Base-by-base conservation (phyloP, 1,284 basidiomycete genomes). In the Cryptococcus wingfieldii region DNA sequence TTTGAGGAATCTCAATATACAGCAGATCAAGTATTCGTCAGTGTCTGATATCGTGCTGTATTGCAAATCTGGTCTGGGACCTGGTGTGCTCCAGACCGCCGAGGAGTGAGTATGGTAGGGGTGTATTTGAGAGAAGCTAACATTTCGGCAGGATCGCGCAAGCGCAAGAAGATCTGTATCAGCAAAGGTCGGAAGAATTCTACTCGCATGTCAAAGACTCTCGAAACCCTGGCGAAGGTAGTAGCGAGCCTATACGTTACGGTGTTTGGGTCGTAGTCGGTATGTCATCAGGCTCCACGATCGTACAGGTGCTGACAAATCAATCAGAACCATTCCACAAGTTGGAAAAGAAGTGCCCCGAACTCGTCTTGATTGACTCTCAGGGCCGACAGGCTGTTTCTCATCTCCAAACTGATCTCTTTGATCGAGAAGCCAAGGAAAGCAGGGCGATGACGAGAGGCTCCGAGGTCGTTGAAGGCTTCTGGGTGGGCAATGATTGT, bases 31-130 rank as follows among this genome's bases (percentile, higher is more conserved):
- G 65, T 93, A 92, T 69, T 86, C 90, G 0, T 88, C 89, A 2
- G 81, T 96, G 41, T 91, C 89, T 48, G 92, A 96, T 71, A 84
- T 96, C 59, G 84, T 94, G 59, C 79, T 95, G 47, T 95, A 94
- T 76, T 88, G 87, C n/a, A 81, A 80, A 67, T 71, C 83, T 38
- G 78, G 74, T 1, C 61, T 69, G 5, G 62, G 63, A 9, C 58
- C 65, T 12, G 74, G 71, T 4, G 59, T 80, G 45, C 68, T 83
- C 13, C 68, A 81, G 14, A 80, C 83, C 14, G 84, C 87, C 3
- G 67, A 73, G 50, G 63, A 64, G 69, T 71, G 31, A 56, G 67
- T 62, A n/a, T 54, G 58, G 31, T 25, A 27, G 9, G 31, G 23
- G 18, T 12, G 23, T 27, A 13, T 34, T 34, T 28, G 28, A 51